phyloP scores from a whole-genome alignment of 352 stramenopile genomes.

The Globisporangium lucens region DNA sequence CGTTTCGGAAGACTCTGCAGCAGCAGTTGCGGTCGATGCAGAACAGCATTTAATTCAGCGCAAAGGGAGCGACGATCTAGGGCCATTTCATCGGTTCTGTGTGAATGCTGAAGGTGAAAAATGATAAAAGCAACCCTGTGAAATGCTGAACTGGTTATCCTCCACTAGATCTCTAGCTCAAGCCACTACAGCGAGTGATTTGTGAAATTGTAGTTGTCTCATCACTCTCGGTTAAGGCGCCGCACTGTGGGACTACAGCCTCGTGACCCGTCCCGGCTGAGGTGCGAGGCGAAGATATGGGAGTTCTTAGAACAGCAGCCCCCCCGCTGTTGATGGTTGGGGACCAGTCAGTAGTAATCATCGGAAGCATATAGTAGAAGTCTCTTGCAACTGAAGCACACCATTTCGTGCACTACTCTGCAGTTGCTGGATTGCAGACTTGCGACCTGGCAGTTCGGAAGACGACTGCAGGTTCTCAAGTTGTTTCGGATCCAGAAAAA shows the following conservation, averaged over 20 bases:
- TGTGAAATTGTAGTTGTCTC: neutral
- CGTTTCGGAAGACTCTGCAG: slow-evolving; percentile 55
- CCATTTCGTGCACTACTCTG: neutral
- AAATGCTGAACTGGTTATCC: neutral
- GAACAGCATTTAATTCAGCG: slow-evolving; percentile 4
- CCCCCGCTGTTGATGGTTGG: neutral
- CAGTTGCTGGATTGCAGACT: neutral
- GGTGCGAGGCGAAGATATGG: neutral
- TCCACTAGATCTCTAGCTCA: neutral
- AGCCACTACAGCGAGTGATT: neutral
- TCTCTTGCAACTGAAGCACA: neutral
- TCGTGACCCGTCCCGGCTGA: neutral
- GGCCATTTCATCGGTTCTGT: neutral
- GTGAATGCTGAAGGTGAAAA: slow-evolving; percentile 2
- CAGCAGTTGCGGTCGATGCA: slow-evolving; percentile 25
- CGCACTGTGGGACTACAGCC: neutral
- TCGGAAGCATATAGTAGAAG: neutral
- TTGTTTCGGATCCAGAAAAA: neutral
- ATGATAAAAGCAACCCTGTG: neutral
- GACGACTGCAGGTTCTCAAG: neutral
- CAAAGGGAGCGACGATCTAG: neutral
- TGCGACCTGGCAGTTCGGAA: slow-evolving; percentile 2
- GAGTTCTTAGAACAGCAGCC: neutral
- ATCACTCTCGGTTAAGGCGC: neutral
- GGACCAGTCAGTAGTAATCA: neutral